Evolutionary conservation across 2,329 filamentous ascomycete genomes (phyloP).

Genomic region (Pestalotiopsis sp.): DNA sequence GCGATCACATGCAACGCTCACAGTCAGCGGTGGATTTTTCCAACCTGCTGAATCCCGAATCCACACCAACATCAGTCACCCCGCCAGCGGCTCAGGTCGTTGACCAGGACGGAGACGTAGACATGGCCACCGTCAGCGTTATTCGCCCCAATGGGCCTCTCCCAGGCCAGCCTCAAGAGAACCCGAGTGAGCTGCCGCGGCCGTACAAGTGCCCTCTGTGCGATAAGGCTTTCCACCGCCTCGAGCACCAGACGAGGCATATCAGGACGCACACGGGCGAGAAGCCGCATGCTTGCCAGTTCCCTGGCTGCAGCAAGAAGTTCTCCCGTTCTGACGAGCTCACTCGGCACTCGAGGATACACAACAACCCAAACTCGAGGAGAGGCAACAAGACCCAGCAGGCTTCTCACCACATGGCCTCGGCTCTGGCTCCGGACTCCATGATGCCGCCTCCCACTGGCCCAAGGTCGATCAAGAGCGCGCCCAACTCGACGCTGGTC

Average conservation of each 20-base stretch:
- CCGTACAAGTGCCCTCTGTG: conserved; percentile 99
- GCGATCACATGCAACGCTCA: conserved; percentile 75
- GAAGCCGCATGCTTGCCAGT: conserved; percentile 96
- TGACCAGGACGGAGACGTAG: conserved; percentile 38
- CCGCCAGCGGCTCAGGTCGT: conserved; percentile 28
- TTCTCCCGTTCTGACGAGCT: conserved; percentile 97
- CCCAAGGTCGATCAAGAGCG: conserved; percentile 83
- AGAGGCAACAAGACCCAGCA: conserved; percentile 80
- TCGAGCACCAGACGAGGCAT: conserved; percentile 90
- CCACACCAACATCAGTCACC: conserved; percentile 34
- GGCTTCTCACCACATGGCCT: conserved; percentile 44
- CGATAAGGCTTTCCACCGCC: conserved; percentile 96
- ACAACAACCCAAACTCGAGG: conserved; percentile 97
- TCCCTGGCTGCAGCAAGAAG: conserved; percentile 93
- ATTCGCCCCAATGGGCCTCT: conserved; percentile 66
- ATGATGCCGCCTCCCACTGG: conserved; percentile 77
- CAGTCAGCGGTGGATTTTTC: conserved; percentile 75
- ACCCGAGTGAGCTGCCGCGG: conserved; percentile 74
- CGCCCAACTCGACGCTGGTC: conserved; percentile 80
- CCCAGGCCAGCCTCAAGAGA: conserved; percentile 64
- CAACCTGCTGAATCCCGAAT: conserved; percentile 71
- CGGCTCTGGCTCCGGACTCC: conserved; percentile 54
- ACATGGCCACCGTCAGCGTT: conserved; percentile 59
- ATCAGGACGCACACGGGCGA: conserved; percentile 97
- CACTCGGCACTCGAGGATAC: conserved; percentile 94